phyloP scores from a whole-genome alignment of 2,329 filamentous ascomycete genomes.

The Alternaria sp. region DNA sequence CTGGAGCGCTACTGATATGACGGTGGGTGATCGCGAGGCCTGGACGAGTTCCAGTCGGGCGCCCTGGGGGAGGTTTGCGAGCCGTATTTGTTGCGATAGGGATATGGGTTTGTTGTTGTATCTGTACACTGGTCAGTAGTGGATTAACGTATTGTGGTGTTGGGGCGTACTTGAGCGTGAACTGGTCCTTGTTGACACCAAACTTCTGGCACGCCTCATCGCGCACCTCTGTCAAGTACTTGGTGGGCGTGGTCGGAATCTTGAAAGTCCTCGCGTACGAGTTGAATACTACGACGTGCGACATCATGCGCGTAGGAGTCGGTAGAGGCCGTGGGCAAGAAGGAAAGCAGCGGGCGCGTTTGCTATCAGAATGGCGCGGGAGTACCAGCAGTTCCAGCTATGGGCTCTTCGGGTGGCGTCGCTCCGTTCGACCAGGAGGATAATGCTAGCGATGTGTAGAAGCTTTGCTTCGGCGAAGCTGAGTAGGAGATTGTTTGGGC shows the following conservation, averaged over 20 bases:
- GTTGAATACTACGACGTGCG: constrained; percentile 87
- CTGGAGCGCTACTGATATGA: constrained; percentile 87
- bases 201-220: constrained; percentile 88
- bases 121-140: constrained; percentile 21
- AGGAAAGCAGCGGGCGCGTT: constrained; percentile 35
- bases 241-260: constrained; percentile 83
- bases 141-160: neutral
- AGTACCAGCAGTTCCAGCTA: constrained; percentile 34
- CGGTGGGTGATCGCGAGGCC: constrained; percentile 81
- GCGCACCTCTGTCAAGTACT: constrained; percentile 82
- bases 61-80: constrained; percentile 80
- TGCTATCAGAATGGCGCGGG: constrained; percentile 29
- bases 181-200: constrained; percentile 73
- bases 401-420: constrained; percentile 34
- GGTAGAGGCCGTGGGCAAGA: constrained; percentile 34
- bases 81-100: constrained; percentile 81
- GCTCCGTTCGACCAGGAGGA: constrained; percentile 37
- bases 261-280: constrained; percentile 76
- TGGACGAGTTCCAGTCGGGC: constrained; percentile 93
- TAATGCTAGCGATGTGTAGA: constrained; percentile 40
- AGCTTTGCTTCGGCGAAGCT: constrained; percentile 41
- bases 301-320: constrained; percentile 67
- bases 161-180: constrained; percentile 74
- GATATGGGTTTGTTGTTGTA: constrained; percentile 82
- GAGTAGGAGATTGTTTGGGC: constrained; percentile 37